Conservation (phyloP, 257 asterid species). For the Primulina eburnea region DNA sequence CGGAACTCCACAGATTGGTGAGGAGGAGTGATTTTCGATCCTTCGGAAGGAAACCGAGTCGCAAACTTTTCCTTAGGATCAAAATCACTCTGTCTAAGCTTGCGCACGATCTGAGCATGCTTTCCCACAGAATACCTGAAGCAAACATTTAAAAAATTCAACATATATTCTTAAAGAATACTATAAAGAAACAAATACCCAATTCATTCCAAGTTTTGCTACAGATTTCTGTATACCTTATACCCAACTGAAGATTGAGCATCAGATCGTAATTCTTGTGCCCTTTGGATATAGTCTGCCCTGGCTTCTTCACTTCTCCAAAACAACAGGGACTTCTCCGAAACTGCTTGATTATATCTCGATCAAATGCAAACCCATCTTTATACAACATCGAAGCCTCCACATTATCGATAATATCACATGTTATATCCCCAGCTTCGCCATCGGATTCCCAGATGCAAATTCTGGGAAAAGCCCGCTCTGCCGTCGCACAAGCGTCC, state of each 20-base stretch:
- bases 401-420: slow-evolving; percentile 51
- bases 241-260: slow-evolving; percentile 67
- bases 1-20: slow-evolving; percentile 66
- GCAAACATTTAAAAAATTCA: slow-evolving; percentile 15
- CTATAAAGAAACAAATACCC: not conserved
- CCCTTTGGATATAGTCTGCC: slow-evolving; percentile 55
- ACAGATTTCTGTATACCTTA: slow-evolving; percentile 32
- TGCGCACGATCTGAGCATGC: slow-evolving; percentile 42
- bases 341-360: slow-evolving; percentile 50
- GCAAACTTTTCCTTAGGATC: slow-evolving; percentile 66
- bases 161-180: not conserved
- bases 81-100: slow-evolving; percentile 53
- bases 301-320: slow-evolving; percentile 52
- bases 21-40: slow-evolving; percentile 65
- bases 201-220: not conserved
- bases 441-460: slow-evolving; percentile 65
- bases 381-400: slow-evolving; percentile 51
- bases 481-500: slow-evolving; percentile 30
- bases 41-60: slow-evolving; percentile 62
- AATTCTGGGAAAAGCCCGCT: slow-evolving; percentile 46
- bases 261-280: slow-evolving; percentile 64
- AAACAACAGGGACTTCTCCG: slow-evolving; percentile 42
- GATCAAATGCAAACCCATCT: slow-evolving; percentile 32
- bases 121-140: slow-evolving; percentile 63
- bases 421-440: slow-evolving; percentile 58